These are phyloP conservation scores for Blastosporella zonata DNA, from an alignment of 1,284 basidiomycete genomes.

Conservation along the genomic window DNA sequence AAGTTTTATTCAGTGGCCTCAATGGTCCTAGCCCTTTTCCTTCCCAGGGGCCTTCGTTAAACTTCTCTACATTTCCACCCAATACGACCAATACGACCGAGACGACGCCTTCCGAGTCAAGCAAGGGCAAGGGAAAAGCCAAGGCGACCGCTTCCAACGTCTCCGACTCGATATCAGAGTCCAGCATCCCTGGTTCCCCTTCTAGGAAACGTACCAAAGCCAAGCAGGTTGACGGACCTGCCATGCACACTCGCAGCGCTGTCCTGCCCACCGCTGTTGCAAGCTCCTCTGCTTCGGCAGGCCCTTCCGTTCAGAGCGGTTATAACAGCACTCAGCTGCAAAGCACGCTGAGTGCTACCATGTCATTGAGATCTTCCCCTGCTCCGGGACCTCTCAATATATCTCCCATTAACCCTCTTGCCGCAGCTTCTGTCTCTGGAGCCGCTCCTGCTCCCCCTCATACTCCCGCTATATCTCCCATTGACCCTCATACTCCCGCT, in stretches of 20 bases:
- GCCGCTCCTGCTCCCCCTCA: no score
- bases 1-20: neutral
- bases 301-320: no score
- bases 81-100: neutral
- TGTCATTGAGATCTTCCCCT: no score
- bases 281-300: no score
- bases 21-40: neutral
- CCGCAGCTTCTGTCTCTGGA: no score
- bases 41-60: neutral
- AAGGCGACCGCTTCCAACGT: neutral
- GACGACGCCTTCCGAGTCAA: neutral
- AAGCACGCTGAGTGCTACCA: no score
- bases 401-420: no score
- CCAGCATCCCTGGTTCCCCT: neutral
- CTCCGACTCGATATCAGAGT: neutral
- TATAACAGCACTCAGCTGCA: no score
- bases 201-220: neutral
- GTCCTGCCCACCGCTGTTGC: no score
- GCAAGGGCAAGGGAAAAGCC: neutral
- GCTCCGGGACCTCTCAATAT: no score
- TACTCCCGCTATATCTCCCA: no score
- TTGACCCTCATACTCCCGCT: no score
- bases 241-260: neutral
- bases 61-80: neutral
- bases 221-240: neutral